Conservation (phyloP, 768 basidiomycete genomes). For the Postia placenta region DNA sequence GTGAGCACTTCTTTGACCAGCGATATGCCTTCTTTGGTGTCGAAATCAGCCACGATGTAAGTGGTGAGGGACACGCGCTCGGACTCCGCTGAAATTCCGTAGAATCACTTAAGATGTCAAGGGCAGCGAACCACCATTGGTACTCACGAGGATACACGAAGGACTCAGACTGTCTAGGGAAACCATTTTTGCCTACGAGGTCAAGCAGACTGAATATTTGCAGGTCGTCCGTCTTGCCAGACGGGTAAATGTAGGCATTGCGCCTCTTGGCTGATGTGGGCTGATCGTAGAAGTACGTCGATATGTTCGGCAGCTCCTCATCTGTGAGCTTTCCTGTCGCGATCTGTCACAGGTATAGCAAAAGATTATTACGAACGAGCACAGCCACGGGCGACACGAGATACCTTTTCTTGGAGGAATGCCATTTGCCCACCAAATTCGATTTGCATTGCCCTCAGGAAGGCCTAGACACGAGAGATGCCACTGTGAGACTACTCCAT, state of each 20-base stretch:
- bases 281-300: constrained; percentile 86
- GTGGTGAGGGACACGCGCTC: constrained; percentile 37
- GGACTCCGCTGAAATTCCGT: constrained; percentile 14
- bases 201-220: constrained; percentile 51
- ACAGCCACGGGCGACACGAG: constrained; percentile 10
- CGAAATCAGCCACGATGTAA: constrained; percentile 75
- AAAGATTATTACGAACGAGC: neutral
- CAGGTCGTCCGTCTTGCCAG: constrained; percentile 37
- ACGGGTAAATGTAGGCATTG: constrained; percentile 70
- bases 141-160: constrained; percentile 64
- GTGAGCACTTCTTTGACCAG: constrained; percentile 59
- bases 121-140: neutral
- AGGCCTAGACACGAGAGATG: constrained; percentile 39
- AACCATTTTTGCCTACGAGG: constrained; percentile 41
- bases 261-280: constrained; percentile 64
- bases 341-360: neutral
- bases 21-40: constrained; percentile 50
- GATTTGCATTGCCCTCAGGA: constrained; percentile 54
- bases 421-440: constrained; percentile 56
- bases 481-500: neutral
- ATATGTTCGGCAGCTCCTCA: constrained; percentile 40
- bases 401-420: constrained; percentile 70
- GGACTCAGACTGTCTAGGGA: constrained; percentile 33
- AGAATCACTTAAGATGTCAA: no score
- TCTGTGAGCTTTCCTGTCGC: constrained; percentile 47